Percentiles rank a stretch among this genome's conserved stretches.
Conservation (phyloP, 495 filamentous ascomycete genomes). For the Penicillium macrosclerotiorum region DNA sequence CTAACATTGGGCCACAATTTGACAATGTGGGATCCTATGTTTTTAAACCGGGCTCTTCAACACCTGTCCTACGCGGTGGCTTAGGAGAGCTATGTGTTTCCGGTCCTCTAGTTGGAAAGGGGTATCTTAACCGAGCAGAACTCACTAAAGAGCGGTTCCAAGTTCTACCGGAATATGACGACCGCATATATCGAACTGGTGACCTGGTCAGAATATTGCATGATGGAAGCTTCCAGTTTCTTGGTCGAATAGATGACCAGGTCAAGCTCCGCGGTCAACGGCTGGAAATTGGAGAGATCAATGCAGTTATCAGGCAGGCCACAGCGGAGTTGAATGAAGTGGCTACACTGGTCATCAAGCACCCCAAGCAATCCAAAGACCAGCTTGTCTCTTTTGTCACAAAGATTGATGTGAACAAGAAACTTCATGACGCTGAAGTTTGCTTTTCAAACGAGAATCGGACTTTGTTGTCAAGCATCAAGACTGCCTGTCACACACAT, state of each 20-base stretch:
- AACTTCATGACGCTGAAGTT: conserved; percentile 12
- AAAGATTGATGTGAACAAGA: conserved; percentile 10
- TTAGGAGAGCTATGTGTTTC: conserved; percentile 86
- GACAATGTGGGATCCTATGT: conserved; percentile 81
- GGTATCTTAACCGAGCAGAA: conserved; percentile 77
- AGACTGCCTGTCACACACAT: conserved; percentile 35
- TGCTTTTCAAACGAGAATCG: conserved; percentile 10
- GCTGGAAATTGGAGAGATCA: conserved; percentile 75
- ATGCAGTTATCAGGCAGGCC: conserved; percentile 46
- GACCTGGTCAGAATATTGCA: conserved; percentile 46
- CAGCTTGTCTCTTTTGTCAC: conserved; percentile 45
- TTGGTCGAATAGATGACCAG: conserved; percentile 75
- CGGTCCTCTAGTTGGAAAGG: conserved; percentile 81
- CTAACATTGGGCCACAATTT: conserved; percentile 84
- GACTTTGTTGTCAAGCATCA: conserved; percentile 23
- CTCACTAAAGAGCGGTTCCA: conserved; percentile 41
- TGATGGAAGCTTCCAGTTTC: conserved; percentile 56
- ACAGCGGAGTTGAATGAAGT: conserved; percentile 33
- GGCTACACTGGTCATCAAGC: conserved; percentile 41
- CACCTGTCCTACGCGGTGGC: conserved; percentile 70
- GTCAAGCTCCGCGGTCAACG: conserved; percentile 77
- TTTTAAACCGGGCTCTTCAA: conserved; percentile 63
- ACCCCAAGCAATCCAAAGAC: conserved; percentile 39
- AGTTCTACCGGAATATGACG: conserved; percentile 28
- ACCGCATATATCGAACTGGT: conserved; percentile 50